Percentiles rank a stretch among this genome's conserved stretches.
Conservation (phyloP, 257 asterid species). For the Penstemon eatonii region DNA sequence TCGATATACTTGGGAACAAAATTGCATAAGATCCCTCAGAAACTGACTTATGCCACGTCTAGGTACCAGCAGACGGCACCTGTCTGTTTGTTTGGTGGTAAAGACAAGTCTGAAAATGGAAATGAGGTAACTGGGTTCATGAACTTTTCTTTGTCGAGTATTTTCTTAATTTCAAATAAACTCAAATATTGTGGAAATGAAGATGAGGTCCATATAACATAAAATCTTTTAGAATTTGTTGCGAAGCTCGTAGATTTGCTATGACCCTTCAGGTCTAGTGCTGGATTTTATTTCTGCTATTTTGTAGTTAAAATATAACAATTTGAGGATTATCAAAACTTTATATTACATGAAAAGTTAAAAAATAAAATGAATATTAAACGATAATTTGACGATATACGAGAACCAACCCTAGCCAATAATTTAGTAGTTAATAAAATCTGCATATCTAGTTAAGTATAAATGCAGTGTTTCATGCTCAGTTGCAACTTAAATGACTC, state of each 20-base stretch:
- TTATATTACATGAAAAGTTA: no score
- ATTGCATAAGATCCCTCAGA: constrained; percentile 33
- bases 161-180: background rate
- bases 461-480: background rate
- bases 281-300: background rate
- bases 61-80: constrained; percentile 33
- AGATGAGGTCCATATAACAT: constrained; percentile 4
- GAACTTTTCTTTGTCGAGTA: constrained; percentile 6
- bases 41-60: constrained; percentile 29
- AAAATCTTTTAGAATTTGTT: background rate
- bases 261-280: background rate
- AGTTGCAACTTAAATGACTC: background rate
- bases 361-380: no score
- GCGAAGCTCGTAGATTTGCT: background rate
- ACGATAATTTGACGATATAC: no score
- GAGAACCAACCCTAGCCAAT: background rate
- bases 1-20: constrained; percentile 33
- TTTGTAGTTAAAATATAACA: no score
- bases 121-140: constrained; percentile 47
- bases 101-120: constrained; percentile 52
- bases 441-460: background rate
- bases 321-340: no score
- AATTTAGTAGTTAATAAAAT: background rate
- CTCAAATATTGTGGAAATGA: background rate
- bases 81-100: constrained; percentile 60